Evolutionary conservation across 768 basidiomycete genomes (phyloP), one percentile per base, ranked within the genome.

Genomic region (Boletus subcaerulescens): DNA sequence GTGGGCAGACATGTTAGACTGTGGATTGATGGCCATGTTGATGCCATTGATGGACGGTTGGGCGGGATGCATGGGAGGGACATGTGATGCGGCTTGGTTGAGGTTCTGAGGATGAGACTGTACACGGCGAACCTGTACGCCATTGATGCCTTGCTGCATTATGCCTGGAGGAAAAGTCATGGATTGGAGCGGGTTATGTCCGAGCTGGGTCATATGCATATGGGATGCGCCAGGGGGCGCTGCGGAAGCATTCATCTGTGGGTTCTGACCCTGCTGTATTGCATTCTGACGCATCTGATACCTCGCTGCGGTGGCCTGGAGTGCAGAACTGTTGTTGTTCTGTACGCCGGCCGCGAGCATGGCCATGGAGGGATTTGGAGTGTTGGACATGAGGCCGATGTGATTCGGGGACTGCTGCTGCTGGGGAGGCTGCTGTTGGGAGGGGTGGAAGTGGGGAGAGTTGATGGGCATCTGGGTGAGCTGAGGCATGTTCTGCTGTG

Each of bases 91-190:
- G 14, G 67, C 57, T 39, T 76, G 73, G 60, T 73, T 77, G 54
- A 78, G 61, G 68, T 61, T 68, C 57, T 79, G 77, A 5, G 83
- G 78, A 69, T 87, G 85, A 20, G 85, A 82, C 55, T 75, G 71
- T n/a, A 77, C 78, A 63, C 86, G 80, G 54, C 86, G 80, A 44
- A 79, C 66, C 18, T 58, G 61, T 43, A 65, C 65, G 40, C 73
- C 70, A 57, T 69, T 70, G 5, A 67, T 66, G 53, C 65, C 70
- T 58, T 71, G 74, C 61, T 67, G 73, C 70, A 81, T 75, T 63
- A 77, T 73, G 58, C 62, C 68, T 43, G 70, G 68, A 50, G 73
- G 70, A 63, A 80, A 81, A 46, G 60, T 65, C 70, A 80, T 75
- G 59, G 65, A 55, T 62, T 74, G 77, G 48, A 76, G 68, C 62